These are phyloP conservation scores for Ophiostoma himal-ulmi DNA, from an alignment of 2,329 filamentous ascomycete species.

Conservation along the genomic window DNA sequence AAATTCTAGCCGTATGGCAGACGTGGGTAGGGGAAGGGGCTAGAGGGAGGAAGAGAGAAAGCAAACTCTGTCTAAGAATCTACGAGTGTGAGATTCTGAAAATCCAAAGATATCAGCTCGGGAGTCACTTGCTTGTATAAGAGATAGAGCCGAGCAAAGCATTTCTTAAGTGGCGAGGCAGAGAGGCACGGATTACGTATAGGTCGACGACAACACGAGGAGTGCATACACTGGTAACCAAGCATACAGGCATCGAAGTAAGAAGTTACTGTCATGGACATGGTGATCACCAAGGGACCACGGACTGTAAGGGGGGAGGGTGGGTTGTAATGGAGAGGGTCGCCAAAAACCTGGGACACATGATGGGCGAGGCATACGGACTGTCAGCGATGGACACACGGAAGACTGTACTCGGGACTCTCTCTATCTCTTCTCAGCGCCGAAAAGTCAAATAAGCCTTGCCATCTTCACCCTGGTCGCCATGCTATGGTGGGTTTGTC, in stretches of 20 bases:
- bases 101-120: not conserved
- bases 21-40: not conserved
- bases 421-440: not conserved
- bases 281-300: not conserved
- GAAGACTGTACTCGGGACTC: not conserved
- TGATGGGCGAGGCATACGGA: conserved; percentile 1
- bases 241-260: not conserved
- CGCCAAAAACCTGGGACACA: not conserved
- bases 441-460: not conserved
- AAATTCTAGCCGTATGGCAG: not conserved
- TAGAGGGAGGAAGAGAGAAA: not conserved
- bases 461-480: not conserved
- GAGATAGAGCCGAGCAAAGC: not conserved
- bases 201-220: conserved; percentile 1
- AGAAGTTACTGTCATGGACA: not conserved
- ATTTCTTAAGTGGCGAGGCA: not conserved
- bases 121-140: not conserved
- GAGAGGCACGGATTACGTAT: conserved; percentile 5
- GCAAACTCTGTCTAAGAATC: not conserved
- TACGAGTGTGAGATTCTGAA: not conserved
- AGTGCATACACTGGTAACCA: not conserved
- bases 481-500: not conserved
- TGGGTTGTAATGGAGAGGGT: not conserved
- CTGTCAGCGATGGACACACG: not conserved
- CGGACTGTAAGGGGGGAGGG: not conserved